These are phyloP conservation scores for Basidioascus undulatus DNA, from an alignment of 768 basidiomycete species.

Conservation along the genomic window DNA sequence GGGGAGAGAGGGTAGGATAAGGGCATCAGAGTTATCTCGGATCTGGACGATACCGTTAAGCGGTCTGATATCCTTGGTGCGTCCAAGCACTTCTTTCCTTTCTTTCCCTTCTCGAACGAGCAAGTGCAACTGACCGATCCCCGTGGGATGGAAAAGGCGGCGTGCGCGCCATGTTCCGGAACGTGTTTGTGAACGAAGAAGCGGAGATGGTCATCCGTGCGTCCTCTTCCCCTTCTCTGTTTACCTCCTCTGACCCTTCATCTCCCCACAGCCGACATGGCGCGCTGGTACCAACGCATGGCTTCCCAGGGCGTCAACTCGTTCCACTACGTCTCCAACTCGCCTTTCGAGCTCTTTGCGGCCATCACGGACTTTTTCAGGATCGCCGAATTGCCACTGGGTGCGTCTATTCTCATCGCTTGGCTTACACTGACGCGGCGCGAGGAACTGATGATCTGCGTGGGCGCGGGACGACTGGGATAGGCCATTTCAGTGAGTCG, in stretches of 20 bases:
- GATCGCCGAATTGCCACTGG: slow-evolving; percentile 41
- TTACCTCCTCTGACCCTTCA: not conserved
- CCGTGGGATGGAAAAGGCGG: no score
- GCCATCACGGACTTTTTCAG: slow-evolving; percentile 51
- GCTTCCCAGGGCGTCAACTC: slow-evolving; percentile 30
- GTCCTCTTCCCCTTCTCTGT: slow-evolving; percentile 13
- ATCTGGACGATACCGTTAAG: slow-evolving; percentile 86
- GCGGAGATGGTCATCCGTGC: slow-evolving; percentile 50
- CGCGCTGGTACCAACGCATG: slow-evolving; percentile 16
- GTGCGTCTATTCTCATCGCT: slow-evolving; percentile 18
- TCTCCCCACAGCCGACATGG: slow-evolving; percentile 10
- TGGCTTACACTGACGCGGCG: slow-evolving; percentile 9
- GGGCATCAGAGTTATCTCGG: slow-evolving; percentile 74
- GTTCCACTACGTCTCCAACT: slow-evolving; percentile 88
- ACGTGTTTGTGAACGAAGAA: slow-evolving; percentile 72
- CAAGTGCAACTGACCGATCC: no score
- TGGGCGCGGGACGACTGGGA: no score
- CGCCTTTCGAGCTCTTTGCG: slow-evolving; percentile 61
- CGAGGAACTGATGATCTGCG: no score
- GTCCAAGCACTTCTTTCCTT: no score
- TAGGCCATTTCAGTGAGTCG: not conserved
- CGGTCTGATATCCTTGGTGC: slow-evolving; percentile 45
- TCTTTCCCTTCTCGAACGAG: no score
- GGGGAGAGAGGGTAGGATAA: no score
- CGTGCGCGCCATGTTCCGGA: slow-evolving; percentile 57